Conservation (phyloP, 805 yeast species). For the Sugiyamaella floridensis region DNA sequence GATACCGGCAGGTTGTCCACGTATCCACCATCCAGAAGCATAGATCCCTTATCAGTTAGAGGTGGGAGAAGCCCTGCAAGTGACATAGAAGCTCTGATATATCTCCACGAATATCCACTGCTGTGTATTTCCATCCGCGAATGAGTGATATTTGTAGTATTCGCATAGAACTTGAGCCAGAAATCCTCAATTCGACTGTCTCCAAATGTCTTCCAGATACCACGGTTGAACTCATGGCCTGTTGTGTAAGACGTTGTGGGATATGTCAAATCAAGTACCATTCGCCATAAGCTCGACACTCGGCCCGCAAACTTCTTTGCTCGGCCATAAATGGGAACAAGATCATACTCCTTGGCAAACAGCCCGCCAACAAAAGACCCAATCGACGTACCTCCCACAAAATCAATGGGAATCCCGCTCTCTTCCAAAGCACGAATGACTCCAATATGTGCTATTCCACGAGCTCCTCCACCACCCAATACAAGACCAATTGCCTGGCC, state of each 20-base stretch:
- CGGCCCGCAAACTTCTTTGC: slow-evolving; percentile 81
- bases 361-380: slow-evolving; percentile 95
- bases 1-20: slow-evolving; percentile 87
- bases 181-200: slow-evolving; percentile 90
- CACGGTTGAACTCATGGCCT: slow-evolving; percentile 94
- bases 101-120: slow-evolving; percentile 92
- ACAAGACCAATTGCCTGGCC: slow-evolving; percentile 94
- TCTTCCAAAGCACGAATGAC: slow-evolving; percentile 86
- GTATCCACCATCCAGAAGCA: slow-evolving; percentile 95
- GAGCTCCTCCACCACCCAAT: slow-evolving; percentile 96
- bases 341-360: slow-evolving; percentile 85
- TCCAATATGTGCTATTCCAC: slow-evolving; percentile 91
- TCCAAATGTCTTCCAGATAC: slow-evolving; percentile 95
- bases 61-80: slow-evolving; percentile 87
- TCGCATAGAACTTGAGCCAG: slow-evolving; percentile 84
- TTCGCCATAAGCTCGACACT: slow-evolving; percentile 79
- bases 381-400: slow-evolving; percentile 93
- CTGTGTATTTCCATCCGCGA: slow-evolving; percentile 93
- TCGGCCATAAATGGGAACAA: slow-evolving; percentile 85
- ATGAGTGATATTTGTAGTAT: slow-evolving; percentile 90
- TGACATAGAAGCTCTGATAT: slow-evolving; percentile 93
- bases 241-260: slow-evolving; percentile 94
- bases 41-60: slow-evolving; percentile 78
- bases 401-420: slow-evolving; percentile 86
- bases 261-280: slow-evolving; percentile 75